Percentiles rank a stretch among this genome's conserved stretches.
Evolutionary conservation across 169 alveolate species (phyloP).

Genomic region (Cyclospora cayetanensis): DNA sequence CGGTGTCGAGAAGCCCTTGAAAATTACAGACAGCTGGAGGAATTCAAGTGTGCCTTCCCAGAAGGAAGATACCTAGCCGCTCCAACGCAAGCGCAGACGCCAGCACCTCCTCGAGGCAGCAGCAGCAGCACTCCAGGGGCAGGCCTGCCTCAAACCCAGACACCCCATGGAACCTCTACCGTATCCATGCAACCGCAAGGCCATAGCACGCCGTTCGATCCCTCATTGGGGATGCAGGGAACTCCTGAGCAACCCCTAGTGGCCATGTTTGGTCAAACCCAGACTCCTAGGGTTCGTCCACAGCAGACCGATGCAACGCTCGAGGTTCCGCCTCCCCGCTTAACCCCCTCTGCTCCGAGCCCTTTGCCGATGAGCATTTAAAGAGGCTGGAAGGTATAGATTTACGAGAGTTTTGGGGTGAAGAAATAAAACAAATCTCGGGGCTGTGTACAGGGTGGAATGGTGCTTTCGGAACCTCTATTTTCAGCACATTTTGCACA

Average conservation of each 20-base stretch:
- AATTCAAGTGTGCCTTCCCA: constrained; percentile 42
- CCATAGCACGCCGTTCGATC: neutral
- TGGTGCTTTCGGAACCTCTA: too few species aligned
- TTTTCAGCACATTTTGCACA: too few species aligned
- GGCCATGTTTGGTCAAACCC: too few species aligned
- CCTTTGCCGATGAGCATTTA: constrained; percentile 15
- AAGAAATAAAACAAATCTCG: too few species aligned
- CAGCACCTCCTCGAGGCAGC: neutral
- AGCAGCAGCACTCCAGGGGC: neutral
- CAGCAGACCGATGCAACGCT: too few species aligned
- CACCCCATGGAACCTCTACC: neutral
- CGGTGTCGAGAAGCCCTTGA: constrained; percentile 57
- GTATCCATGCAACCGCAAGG: too few species aligned
- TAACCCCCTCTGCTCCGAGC: neutral
- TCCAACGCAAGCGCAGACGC: constrained; percentile 11
- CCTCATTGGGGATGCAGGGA: constrained; percentile 15
- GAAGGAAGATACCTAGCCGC: constrained; percentile 47
- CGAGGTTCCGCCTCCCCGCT: too few species aligned
- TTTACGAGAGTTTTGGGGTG: too few species aligned
- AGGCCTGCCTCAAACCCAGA: neutral
- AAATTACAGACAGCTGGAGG: constrained; percentile 42
- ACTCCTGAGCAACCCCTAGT: too few species aligned
- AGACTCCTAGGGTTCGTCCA: too few species aligned
- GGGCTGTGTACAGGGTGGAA: too few species aligned
- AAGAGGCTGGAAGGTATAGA: too few species aligned